A percentile compares a stretch with the other conserved stretches of the same genome.
Conservation (phyloP, 2,329 filamentous ascomycete genomes). For the Fonsecaea monophora region DNA sequence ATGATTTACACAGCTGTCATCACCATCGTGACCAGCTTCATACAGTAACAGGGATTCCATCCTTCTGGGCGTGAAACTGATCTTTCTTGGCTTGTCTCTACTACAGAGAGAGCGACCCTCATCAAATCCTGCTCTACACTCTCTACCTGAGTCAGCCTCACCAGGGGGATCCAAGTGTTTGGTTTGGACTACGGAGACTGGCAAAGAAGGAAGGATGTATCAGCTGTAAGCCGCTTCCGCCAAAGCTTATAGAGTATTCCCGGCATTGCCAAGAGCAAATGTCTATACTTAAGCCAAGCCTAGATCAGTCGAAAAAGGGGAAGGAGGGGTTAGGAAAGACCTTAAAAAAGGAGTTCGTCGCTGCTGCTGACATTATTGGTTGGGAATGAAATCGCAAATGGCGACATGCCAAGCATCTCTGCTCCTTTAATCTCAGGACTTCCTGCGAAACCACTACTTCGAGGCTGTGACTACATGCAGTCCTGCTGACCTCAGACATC, state of each 20-base stretch:
- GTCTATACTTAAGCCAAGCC: neutral
- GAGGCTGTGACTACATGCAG: neutral
- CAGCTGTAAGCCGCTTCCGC: neutral
- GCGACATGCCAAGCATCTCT: neutral
- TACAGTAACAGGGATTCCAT: neutral
- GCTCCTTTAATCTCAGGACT: slow-evolving; percentile 3
- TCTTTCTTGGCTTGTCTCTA: neutral
- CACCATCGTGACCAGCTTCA: slow-evolving; percentile 54
- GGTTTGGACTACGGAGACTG: neutral
- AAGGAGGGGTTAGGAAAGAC: neutral
- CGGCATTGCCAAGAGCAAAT: neutral
- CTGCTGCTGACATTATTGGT: neutral
- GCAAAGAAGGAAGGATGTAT: neutral
- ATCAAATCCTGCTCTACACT: neutral
- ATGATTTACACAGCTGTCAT: slow-evolving; percentile 76
- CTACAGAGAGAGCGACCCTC: neutral
- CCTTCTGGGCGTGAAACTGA: neutral
- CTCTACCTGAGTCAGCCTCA: neutral
- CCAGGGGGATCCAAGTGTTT: neutral
- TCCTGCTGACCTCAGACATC: neutral
- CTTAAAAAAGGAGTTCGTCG: neutral
- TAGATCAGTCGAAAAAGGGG: neutral
- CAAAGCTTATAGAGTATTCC: neutral
- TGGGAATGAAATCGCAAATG: neutral
- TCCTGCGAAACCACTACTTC: neutral